Percentiles rank a stretch among this genome's conserved stretches.
These are phyloP conservation scores for Saccharata proteae DNA, from an alignment of 2,329 filamentous ascomycete species.

Conservation along the genomic window DNA sequence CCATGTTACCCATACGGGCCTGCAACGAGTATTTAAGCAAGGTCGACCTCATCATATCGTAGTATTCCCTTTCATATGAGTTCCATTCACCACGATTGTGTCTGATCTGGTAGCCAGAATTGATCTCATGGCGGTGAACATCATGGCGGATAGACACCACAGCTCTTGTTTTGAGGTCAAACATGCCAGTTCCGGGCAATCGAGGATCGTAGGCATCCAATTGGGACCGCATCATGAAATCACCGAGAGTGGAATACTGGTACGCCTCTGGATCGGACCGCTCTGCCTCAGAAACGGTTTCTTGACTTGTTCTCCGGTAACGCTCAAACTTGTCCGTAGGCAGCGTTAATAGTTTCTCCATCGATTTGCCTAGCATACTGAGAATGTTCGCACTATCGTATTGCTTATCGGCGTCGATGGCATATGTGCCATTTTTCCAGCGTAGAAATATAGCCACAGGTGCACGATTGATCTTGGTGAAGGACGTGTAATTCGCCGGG, in stretches of 20 bases:
- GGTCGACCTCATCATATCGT: conserved; percentile 88
- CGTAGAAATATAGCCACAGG: conserved; percentile 74
- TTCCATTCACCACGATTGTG: conserved; percentile 65
- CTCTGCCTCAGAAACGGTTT: conserved; percentile 60
- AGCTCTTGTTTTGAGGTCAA: conserved; percentile 90
- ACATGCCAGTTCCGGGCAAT: conserved; percentile 83
- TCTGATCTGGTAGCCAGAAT: conserved; percentile 78
- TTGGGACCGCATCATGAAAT: conserved; percentile 91
- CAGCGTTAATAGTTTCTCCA: conserved; percentile 88
- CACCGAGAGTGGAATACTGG: conserved; percentile 75
- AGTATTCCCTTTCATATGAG: conserved; percentile 92
- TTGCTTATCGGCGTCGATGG: conserved; percentile 92
- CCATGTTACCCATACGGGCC: conserved; percentile 95
- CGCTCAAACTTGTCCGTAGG: conserved; percentile 74
- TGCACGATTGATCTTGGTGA: conserved; percentile 58
- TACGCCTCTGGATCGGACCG: conserved; percentile 54
- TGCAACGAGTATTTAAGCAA: conserved; percentile 96
- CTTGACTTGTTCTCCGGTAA: conserved; percentile 58
- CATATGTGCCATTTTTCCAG: conserved; percentile 74
- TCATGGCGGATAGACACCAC: conserved; percentile 91
- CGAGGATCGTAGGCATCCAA: conserved; percentile 80
- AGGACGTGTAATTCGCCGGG: conserved; percentile 45
- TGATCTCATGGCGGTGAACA: conserved; percentile 55
- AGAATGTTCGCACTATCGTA: conserved; percentile 76
- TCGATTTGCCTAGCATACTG: conserved; percentile 84